These are phyloP conservation scores for Vachellia collinsii DNA, from an alignment of 306 rosid genomes.

Conservation along the genomic window DNA sequence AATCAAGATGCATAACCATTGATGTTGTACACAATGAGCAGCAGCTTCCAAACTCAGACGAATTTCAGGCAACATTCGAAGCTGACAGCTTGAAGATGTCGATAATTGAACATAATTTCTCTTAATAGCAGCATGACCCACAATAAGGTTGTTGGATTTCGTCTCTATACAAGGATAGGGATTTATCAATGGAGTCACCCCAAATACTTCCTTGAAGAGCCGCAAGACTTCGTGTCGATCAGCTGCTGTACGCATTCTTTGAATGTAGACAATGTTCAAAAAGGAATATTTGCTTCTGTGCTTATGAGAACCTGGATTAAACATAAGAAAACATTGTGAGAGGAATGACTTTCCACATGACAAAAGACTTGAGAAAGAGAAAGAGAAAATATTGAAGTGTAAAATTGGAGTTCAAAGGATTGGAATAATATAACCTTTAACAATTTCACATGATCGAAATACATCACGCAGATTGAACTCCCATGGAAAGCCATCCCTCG, in stretches of 20 bases:
- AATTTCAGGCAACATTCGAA: constrained; percentile 68
- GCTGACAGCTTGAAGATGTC: constrained; percentile 45
- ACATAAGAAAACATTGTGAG: constrained; percentile 31
- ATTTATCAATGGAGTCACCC: constrained; percentile 60
- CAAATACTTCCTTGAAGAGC: constrained; percentile 71
- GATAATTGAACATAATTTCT: constrained; percentile 56
- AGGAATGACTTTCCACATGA: not conserved
- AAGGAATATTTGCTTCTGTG: constrained; percentile 58
- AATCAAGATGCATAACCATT: constrained; percentile 91
- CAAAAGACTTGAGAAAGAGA: constrained; percentile 1
- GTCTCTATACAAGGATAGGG: constrained; percentile 78
- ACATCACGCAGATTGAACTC: constrained; percentile 97
- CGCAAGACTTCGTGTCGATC: constrained; percentile 79
- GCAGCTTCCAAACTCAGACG: constrained; percentile 87
- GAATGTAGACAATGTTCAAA: constrained; percentile 76
- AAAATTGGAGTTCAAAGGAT: constrained; percentile 17
- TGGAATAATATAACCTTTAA: constrained; percentile 56
- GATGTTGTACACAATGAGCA: constrained; percentile 71
- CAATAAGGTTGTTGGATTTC: constrained; percentile 50
- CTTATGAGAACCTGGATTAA: constrained; percentile 56
- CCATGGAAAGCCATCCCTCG: constrained; percentile 93
- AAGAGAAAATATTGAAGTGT: not conserved
- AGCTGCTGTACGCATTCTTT: constrained; percentile 85
- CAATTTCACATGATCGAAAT: constrained; percentile 85
- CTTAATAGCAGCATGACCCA: constrained; percentile 67